phyloP scores from a whole-genome alignment of 345 rosid species.

The Acer negundo region DNA sequence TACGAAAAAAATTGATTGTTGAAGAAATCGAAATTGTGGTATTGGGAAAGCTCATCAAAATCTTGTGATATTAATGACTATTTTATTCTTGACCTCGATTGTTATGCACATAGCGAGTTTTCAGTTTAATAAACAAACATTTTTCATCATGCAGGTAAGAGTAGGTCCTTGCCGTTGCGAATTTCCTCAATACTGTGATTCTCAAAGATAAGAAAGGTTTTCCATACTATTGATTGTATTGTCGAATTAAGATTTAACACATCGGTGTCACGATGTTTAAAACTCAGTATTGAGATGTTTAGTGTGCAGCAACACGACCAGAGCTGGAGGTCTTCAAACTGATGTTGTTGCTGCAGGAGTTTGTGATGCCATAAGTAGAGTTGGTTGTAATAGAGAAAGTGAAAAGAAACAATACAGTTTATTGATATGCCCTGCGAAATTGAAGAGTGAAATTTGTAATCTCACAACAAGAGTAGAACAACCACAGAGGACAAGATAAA shows the following conservation, averaged over 20 bases:
- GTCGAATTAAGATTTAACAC: background rate
- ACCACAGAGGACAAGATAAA: background rate
- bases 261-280: background rate
- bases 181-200: conserved; percentile 79
- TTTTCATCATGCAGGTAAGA: conserved; percentile 57
- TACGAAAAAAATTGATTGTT: background rate
- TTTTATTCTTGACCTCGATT: background rate
- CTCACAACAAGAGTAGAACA: background rate
- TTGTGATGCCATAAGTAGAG: background rate
- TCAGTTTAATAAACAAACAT: background rate
- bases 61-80: background rate
- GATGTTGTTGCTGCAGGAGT: background rate
- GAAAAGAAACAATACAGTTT: background rate
- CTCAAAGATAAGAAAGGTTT: conserved; percentile 34
- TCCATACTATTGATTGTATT: background rate
- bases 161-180: conserved; percentile 69
- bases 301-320: background rate
- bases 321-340: background rate
- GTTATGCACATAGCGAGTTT: background rate
- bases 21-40: no score
- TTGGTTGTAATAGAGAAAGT: background rate
- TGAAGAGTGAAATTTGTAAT: background rate
- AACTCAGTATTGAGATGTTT: background rate
- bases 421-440: background rate
- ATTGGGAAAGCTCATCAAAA: background rate